Conservation (phyloP, 805 yeast species). For the Lipomyces yamanashiensis region DNA sequence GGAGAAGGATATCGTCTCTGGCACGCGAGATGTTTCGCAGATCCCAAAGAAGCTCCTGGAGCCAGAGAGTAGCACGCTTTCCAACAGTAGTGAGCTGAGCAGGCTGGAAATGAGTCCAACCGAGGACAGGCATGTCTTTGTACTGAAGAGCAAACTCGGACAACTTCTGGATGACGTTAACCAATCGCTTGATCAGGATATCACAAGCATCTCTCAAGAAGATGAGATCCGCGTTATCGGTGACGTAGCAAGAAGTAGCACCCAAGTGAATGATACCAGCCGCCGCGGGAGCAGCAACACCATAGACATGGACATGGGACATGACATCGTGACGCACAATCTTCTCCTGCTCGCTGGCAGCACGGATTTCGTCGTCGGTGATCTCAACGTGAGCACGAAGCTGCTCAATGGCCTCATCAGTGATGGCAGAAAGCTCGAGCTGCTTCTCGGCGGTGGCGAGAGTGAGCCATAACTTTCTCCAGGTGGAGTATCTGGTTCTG, state of each 20-base stretch:
- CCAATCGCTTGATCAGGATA: conserved; percentile 88
- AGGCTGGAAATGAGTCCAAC: conserved; percentile 99
- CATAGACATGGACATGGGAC: conserved; percentile 98
- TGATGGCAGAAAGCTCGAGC: conserved; percentile 80
- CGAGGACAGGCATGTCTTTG: conserved; percentile 95
- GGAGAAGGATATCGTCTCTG: conserved; percentile 90
- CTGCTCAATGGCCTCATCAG: conserved; percentile 89
- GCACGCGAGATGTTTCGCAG: conserved; percentile 94
- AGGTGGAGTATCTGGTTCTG: conserved; percentile 93
- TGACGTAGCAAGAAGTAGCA: conserved; percentile 96
- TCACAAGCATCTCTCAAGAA: conserved; percentile 96
- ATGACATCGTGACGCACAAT: conserved; percentile 98
- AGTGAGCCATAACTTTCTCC: conserved; percentile 97
- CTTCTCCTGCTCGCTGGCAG: conserved; percentile 91
- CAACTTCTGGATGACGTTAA: conserved; percentile 91
- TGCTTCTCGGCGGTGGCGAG: conserved; percentile 95
- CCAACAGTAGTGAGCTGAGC: conserved; percentile 99
- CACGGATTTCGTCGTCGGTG: conserved; percentile 90
- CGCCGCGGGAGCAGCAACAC: conserved; percentile 90
- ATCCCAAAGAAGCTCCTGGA: conserved; percentile 98
- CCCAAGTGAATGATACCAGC: conserved; percentile 98
- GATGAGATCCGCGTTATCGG: conserved; percentile 97
- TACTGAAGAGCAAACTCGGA: conserved; percentile 84
- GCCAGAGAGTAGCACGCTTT: conserved; percentile 96
- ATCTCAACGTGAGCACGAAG: conserved; percentile 77